A percentile compares a stretch with the other conserved stretches of the same genome.
phyloP scores from a whole-genome alignment of 768 basidiomycete genomes.

The Cystobasidium ongulense region DNA sequence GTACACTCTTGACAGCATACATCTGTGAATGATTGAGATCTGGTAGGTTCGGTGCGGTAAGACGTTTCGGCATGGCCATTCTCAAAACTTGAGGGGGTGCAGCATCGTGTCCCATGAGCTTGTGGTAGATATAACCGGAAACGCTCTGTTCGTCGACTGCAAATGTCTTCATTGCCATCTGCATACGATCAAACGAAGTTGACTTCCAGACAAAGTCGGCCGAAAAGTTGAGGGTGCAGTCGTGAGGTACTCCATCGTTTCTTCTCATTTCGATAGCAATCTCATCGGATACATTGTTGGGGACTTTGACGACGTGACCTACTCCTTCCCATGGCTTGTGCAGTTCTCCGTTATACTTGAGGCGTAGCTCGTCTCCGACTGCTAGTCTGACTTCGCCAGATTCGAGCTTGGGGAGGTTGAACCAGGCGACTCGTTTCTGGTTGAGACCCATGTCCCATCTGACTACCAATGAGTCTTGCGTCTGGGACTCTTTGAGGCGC shows the following conservation, averaged over 20 bases:
- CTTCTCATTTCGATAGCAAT: slow-evolving; percentile 85
- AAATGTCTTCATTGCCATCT: slow-evolving; percentile 98
- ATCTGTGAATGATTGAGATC: slow-evolving; percentile 99
- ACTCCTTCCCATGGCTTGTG: slow-evolving; percentile 96
- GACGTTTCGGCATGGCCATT: slow-evolving; percentile 86
- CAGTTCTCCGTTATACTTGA: slow-evolving; percentile 79
- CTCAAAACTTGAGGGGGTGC: slow-evolving; percentile 73
- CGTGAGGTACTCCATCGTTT: slow-evolving; percentile 84
- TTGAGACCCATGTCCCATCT: slow-evolving; percentile 97
- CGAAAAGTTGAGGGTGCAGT: slow-evolving; percentile 86
- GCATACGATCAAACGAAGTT: slow-evolving; percentile 99
- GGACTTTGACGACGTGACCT: slow-evolving; percentile 97
- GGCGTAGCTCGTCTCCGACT: slow-evolving; percentile 85
- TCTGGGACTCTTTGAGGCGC: slow-evolving; percentile 93
- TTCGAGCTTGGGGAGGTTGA: slow-evolving; percentile 88
- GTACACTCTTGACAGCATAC: slow-evolving; percentile 97
- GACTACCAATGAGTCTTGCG: slow-evolving; percentile 90
- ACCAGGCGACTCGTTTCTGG: slow-evolving; percentile 99
- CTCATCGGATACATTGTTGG: slow-evolving; percentile 99
- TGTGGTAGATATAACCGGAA: slow-evolving; percentile 98
- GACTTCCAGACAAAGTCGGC: slow-evolving; percentile 99
- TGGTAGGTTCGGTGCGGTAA: slow-evolving; percentile 92
- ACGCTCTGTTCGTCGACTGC: slow-evolving; percentile 99
- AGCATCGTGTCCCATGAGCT: slow-evolving; percentile 87
- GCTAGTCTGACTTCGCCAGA: slow-evolving; percentile 95